Conservation (phyloP, 176 grass and related monocot genomes). For the Pontederia crassipes region DNA sequence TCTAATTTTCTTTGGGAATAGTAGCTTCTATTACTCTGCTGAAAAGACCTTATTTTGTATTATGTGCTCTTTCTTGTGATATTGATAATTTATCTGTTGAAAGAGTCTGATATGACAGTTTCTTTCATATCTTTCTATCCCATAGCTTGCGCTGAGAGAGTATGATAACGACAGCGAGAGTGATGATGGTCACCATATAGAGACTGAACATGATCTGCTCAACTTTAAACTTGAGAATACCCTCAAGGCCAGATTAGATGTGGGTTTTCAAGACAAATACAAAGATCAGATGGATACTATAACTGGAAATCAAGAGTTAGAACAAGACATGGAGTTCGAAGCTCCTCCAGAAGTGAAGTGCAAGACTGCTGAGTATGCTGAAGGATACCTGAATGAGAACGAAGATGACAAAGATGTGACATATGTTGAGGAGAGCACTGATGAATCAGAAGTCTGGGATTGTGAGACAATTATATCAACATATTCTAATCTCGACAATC, state of each 20-base stretch:
- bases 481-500: slow-evolving; percentile 82
- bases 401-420: slow-evolving; percentile 31
- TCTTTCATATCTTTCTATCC: slow-evolving; percentile 1
- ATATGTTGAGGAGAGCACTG: slow-evolving; percentile 75
- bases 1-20: not conserved
- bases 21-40: not conserved
- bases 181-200: slow-evolving; percentile 21
- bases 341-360: slow-evolving; percentile 46
- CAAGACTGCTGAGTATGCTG: slow-evolving; percentile 71
- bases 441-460: slow-evolving; percentile 82
- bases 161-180: slow-evolving; percentile 51
- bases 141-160: slow-evolving; percentile 60
- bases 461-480: slow-evolving; percentile 90
- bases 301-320: slow-evolving; percentile 26
- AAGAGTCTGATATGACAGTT: too few species aligned
- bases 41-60: too few species aligned
- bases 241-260: slow-evolving; percentile 40
- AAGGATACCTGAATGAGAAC: slow-evolving; percentile 55
- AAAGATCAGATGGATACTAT: slow-evolving; percentile 28
- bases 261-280: slow-evolving; percentile 36
- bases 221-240: slow-evolving; percentile 36
- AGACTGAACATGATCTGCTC: slow-evolving; percentile 32
- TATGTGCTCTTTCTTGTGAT: too few species aligned
- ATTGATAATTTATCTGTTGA: too few species aligned
- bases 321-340: slow-evolving; percentile 29